Percentiles rank a stretch among this genome's conserved stretches.
phyloP scores from a whole-genome alignment of 495 filamentous ascomycete species.

The Penicillium egyptiacum region DNA sequence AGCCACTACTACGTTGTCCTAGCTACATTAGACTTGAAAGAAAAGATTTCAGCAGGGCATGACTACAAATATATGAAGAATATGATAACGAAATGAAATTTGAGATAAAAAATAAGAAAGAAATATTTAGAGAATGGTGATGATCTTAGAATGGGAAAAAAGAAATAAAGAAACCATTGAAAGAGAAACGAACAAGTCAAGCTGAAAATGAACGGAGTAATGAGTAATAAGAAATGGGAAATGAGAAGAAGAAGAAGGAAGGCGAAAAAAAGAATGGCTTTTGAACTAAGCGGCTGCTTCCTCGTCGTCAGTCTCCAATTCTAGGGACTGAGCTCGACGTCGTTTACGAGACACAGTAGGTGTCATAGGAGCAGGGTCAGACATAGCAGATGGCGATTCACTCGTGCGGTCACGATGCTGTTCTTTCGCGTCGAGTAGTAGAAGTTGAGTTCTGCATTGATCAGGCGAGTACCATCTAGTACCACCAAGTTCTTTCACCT shows the following conservation, averaged over 20 bases:
- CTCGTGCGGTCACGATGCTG: conserved; percentile 19
- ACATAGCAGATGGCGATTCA: conserved; percentile 26
- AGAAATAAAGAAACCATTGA: background rate
- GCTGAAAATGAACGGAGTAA: background rate
- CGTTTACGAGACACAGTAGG: conserved; percentile 24
- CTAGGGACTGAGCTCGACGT: conserved; percentile 10
- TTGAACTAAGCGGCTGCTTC: background rate
- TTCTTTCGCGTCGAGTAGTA: conserved; percentile 28
- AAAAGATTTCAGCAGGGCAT: background rate
- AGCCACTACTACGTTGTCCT: background rate
- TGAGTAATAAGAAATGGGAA: background rate
- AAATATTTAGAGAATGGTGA: background rate
- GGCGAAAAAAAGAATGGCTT: background rate
- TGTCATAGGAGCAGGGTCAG: conserved; percentile 25
- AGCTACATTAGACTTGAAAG: background rate
- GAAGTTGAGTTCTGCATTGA: conserved; percentile 41
- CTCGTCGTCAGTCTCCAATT: background rate
- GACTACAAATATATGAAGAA: background rate
- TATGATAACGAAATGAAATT: background rate
- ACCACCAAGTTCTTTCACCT: conserved; percentile 44
- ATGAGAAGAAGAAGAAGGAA: background rate
- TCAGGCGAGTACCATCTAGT: conserved; percentile 34
- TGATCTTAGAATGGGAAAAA: background rate
- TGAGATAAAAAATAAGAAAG: background rate
- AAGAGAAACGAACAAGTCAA: background rate